phyloP scores from a whole-genome alignment of 2,329 filamentous ascomycete genomes.

The Taxawa tesnikishii region DNA sequence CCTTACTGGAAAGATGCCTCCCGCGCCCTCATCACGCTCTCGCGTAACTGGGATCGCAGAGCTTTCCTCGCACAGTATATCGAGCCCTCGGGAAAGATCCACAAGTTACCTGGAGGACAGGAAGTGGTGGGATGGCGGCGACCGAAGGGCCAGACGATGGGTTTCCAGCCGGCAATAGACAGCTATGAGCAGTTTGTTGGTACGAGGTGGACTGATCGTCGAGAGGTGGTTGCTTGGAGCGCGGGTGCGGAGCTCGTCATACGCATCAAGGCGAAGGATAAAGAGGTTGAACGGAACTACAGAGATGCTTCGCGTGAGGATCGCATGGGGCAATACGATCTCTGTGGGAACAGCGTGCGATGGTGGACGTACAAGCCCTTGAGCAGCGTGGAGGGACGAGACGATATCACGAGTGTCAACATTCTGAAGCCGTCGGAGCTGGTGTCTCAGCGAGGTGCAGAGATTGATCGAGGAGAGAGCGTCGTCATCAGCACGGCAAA shows the following conservation, averaged over 20 bases:
- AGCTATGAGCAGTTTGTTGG: constrained; percentile 42
- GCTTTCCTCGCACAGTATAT: constrained; percentile 44
- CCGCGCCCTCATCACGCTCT: constrained; percentile 42
- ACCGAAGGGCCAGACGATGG: constrained; percentile 40
- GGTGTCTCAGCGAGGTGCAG: constrained; percentile 17
- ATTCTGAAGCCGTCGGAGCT: constrained; percentile 29
- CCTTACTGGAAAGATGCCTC: constrained; percentile 37
- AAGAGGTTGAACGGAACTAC: constrained; percentile 15
- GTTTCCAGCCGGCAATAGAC: constrained; percentile 47
- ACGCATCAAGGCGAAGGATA: constrained; percentile 34
- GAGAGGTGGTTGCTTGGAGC: constrained; percentile 47
- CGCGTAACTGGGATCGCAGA: constrained; percentile 44
- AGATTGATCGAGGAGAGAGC: constrained; percentile 20
- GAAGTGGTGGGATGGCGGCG: constrained; percentile 24
- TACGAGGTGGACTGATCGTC: constrained; percentile 32
- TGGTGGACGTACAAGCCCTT: constrained; percentile 43
- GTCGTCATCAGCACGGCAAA: constrained; percentile 45
- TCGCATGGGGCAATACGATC: constrained; percentile 19
- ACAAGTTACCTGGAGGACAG: constrained; percentile 16
- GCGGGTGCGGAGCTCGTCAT: constrained; percentile 46
- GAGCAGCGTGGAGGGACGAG: constrained; percentile 36
- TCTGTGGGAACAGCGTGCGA: constrained; percentile 16
- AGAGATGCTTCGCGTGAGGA: constrained; percentile 8
- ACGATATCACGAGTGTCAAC: constrained; percentile 48
- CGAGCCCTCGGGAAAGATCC: constrained; percentile 25